Evolutionary conservation across 2,329 filamentous ascomycete genomes (phyloP).

Genomic region (Arachnopeziza araneosa): DNA sequence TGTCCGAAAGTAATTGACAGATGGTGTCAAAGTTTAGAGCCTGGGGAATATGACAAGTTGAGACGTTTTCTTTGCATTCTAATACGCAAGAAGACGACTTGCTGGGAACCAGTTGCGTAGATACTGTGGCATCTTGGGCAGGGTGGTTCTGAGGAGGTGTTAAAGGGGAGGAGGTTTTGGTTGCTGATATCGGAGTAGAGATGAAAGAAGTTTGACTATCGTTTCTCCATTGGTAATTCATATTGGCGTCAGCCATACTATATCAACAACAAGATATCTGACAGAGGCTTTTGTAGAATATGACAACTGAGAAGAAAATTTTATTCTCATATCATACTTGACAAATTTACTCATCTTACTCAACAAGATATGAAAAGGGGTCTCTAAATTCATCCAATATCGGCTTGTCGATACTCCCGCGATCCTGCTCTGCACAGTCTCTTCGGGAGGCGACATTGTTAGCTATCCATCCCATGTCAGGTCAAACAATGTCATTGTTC

Average conservation of each 20-base stretch:
- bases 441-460: neutral
- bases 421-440: neutral
- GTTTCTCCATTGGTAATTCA: neutral
- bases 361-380: neutral
- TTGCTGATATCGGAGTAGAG: neutral
- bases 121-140: neutral
- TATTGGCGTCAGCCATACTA: neutral
- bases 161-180: neutral
- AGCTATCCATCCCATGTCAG: neutral
- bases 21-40: neutral
- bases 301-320: neutral
- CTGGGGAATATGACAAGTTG: neutral
- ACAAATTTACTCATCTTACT: neutral
- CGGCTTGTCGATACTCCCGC: neutral
- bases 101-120: neutral
- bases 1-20: neutral
- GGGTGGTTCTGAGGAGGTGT: neutral
- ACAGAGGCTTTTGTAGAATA: neutral
- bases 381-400: neutral
- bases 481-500: neutral
- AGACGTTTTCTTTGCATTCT: neutral
- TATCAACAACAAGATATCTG: neutral
- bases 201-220: neutral
- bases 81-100: neutral
- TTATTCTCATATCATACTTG: neutral